Conservation (phyloP, 257 asterid species). For the Leptodermis oblonga region DNA sequence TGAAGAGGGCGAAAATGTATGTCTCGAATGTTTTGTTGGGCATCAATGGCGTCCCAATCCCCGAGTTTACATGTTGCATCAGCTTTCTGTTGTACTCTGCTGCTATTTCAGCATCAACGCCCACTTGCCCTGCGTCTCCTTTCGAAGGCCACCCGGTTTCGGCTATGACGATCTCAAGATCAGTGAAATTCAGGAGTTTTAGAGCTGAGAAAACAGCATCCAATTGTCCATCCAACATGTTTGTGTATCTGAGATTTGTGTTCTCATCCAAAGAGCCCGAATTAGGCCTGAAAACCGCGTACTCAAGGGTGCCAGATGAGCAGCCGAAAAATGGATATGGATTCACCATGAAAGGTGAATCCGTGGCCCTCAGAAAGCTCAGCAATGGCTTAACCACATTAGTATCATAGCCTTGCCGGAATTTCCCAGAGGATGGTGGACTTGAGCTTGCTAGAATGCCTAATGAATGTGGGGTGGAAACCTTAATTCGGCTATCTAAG, state of each 20-base stretch:
- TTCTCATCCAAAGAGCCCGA: slow-evolving; percentile 35
- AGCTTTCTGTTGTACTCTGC: slow-evolving; percentile 40
- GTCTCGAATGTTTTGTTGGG: slow-evolving; percentile 42
- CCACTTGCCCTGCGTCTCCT: slow-evolving; percentile 42
- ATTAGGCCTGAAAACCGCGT: slow-evolving; percentile 42
- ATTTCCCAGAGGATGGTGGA: slow-evolving; percentile 58
- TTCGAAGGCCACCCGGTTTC: slow-evolving; percentile 56
- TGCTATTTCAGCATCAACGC: slow-evolving; percentile 34
- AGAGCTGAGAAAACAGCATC: slow-evolving; percentile 44
- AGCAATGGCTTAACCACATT: slow-evolving; percentile 42
- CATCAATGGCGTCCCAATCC: slow-evolving; percentile 46
- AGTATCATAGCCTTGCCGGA: slow-evolving; percentile 38
- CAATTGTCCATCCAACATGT: slow-evolving; percentile 45
- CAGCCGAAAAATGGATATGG: slow-evolving; percentile 45
- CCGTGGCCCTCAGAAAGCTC: slow-evolving; percentile 37
- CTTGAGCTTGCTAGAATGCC: slow-evolving; percentile 53
- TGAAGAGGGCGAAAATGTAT: slow-evolving; percentile 44
- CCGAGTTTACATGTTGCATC: slow-evolving; percentile 35
- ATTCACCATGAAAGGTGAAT: slow-evolving; percentile 43
- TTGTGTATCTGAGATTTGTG: slow-evolving; percentile 34
- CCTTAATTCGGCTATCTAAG: slow-evolving; percentile 32
- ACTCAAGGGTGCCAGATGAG: slow-evolving; percentile 34
- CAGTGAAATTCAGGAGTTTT: slow-evolving; percentile 28
- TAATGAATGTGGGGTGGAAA: slow-evolving; percentile 67
- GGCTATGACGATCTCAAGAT: slow-evolving; percentile 40